Evolutionary conservation across 352 stramenopile species (phyloP), one percentile per base, ranked within the genome.

Genomic region (Phytophthora sp.): DNA sequence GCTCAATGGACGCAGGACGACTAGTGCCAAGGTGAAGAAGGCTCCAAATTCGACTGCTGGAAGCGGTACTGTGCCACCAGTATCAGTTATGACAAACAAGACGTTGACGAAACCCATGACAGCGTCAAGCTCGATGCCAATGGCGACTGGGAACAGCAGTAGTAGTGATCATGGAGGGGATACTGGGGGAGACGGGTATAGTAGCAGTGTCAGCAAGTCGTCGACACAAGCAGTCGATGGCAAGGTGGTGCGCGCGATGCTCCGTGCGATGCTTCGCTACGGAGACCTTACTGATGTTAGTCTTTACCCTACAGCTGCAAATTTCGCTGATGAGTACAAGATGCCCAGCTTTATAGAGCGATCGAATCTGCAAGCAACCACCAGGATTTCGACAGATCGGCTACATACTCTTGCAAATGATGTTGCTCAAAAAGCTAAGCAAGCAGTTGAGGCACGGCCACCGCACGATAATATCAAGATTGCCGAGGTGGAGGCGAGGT

Each of bases 321-420:
- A 78, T 42, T 95, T 91, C 43, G 77, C 82, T 9, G 87, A 95
- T 45, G 84, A 94, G 58, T 89, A 84, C 61, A 89, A 87, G 27
- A 76, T 89, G 60, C 74, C 81, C 1, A 93, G 73, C 46, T 95
- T 93, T 67, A 69, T 95, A 26, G 66, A 83, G 17, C 82, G 87
- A 1, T 76, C 85, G 17, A 89, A 84, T 58, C 54, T 95, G 4
- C 66, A 66, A 18, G 54, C 67, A 1, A 62, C 71, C 12, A 89
- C 82, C 8, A 92, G 89, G 49, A 62, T 83, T 28, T 64, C 78
- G 2, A 79, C 77, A 13, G 84, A 91, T 9, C 59, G 62, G 39
- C 60, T 95, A 17, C 42, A 84, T 1, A 72, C 74, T 38, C 73
- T 90, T n/a, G 80, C 84, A 13, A 70, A 59, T 15, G 85, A 94